Percentiles rank a stretch among this genome's conserved stretches.
Conservation (phyloP, 495 filamentous ascomycete genomes). For the Penicillium lividum region DNA sequence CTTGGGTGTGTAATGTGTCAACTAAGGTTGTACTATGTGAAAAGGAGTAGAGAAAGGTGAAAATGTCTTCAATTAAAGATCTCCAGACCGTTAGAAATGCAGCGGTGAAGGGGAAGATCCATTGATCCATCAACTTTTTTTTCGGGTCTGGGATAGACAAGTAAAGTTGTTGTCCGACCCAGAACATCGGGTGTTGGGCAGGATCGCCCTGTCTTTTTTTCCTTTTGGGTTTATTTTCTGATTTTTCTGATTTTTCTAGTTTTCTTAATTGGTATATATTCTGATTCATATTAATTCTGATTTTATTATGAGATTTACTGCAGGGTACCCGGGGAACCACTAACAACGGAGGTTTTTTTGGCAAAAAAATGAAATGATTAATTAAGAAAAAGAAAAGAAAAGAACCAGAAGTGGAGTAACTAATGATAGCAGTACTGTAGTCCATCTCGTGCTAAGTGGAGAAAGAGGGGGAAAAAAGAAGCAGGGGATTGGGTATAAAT, state of each 20-base stretch:
- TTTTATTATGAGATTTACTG: no score
- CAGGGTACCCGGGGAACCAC: neutral
- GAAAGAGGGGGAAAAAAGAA: neutral
- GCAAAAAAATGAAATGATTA: neutral
- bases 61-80: slow-evolving; percentile 13
- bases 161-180: slow-evolving; percentile 30
- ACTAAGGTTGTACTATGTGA: no score
- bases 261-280: neutral
- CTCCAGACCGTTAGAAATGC: slow-evolving; percentile 25
- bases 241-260: neutral
- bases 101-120: slow-evolving; percentile 26
- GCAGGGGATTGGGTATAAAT: slow-evolving; percentile 1
- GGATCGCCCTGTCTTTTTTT: slow-evolving; percentile 14
- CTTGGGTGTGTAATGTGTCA: slow-evolving; percentile 2
- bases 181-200: slow-evolving; percentile 31
- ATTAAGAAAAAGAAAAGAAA: neutral
- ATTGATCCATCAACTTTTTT: slow-evolving; percentile 28
- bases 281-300: no score
- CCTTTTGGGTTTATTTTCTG: neutral
- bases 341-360: neutral
- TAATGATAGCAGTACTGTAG: neutral
- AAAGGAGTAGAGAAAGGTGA: neutral
- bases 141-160: slow-evolving; percentile 15
- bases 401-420: neutral
- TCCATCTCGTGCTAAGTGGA: neutral